These are phyloP conservation scores for Cylindrotheca closterium DNA, from an alignment of 108 stramenopile species.

Conservation along the genomic window DNA sequence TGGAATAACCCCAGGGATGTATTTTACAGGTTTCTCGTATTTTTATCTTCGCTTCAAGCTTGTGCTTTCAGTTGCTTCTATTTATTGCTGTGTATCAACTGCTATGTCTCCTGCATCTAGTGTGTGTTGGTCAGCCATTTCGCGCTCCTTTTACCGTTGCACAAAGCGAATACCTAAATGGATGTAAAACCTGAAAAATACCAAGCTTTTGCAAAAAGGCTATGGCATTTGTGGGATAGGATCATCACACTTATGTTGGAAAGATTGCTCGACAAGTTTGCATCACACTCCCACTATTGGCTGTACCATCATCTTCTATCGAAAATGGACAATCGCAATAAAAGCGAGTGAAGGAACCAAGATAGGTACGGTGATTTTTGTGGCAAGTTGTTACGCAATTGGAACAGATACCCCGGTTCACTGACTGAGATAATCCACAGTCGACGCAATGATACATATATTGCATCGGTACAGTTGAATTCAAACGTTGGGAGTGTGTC, in stretches of 20 bases:
- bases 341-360: slow-evolving; percentile 29
- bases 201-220: too few species aligned
- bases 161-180: too few species aligned
- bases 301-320: too few species aligned
- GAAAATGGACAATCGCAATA: slow-evolving; percentile 45
- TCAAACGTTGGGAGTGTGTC: slow-evolving; percentile 24
- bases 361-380: slow-evolving; percentile 24
- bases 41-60: not conserved
- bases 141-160: too few species aligned
- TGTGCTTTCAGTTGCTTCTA: not conserved
- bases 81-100: too few species aligned
- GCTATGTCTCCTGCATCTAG: too few species aligned
- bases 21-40: not conserved
- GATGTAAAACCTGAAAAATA: too few species aligned
- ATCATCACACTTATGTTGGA: too few species aligned
- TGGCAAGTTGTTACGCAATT: slow-evolving; percentile 25
- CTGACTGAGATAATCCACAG: slow-evolving; percentile 22
- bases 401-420: slow-evolving; percentile 33
- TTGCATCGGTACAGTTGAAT: slow-evolving; percentile 2
- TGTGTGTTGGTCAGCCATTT: too few species aligned
- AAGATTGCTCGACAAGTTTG: too few species aligned
- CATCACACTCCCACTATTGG: too few species aligned
- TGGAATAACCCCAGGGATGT: not conserved
- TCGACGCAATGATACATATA: slow-evolving; percentile 39
- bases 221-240: too few species aligned